Percentiles rank a stretch among this genome's conserved stretches.
These are phyloP conservation scores for Plantago major DNA, from an alignment of 257 asterid genomes.

Conservation along the genomic window DNA sequence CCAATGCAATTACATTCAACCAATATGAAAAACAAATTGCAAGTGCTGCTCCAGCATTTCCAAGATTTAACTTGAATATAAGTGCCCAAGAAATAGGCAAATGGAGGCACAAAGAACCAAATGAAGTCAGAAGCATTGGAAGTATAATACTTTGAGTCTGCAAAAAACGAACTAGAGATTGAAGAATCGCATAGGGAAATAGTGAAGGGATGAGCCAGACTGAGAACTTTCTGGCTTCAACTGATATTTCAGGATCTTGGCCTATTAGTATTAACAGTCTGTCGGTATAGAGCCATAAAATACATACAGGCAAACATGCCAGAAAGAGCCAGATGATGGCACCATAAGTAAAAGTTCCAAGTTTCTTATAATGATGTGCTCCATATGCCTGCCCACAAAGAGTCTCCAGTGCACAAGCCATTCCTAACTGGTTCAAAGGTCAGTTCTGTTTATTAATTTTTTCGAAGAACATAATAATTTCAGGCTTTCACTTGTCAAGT, in stretches of 20 bases:
- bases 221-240: slow-evolving; percentile 43
- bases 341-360: slow-evolving; percentile 39
- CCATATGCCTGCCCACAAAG: slow-evolving; percentile 63
- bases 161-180: slow-evolving; percentile 36
- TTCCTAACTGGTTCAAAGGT: slow-evolving; percentile 36
- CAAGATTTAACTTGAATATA: slow-evolving; percentile 29
- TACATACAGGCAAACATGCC: slow-evolving; percentile 40
- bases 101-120: slow-evolving; percentile 32
- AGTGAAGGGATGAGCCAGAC: slow-evolving; percentile 38
- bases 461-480: neutral
- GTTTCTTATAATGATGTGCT: slow-evolving; percentile 37
- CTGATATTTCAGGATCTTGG: slow-evolving; percentile 49
- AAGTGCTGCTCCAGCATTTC: slow-evolving; percentile 40
- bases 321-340: slow-evolving; percentile 31
- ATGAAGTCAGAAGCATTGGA: slow-evolving; percentile 46
- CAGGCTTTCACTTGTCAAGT: no score
- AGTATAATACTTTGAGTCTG: slow-evolving; percentile 43
- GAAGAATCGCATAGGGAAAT: slow-evolving; percentile 49
- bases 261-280: no score
- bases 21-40: slow-evolving; percentile 40
- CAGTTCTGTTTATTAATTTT: no score
- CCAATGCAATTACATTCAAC: slow-evolving; percentile 36
- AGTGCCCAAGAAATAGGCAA: slow-evolving; percentile 46
- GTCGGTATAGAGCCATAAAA: slow-evolving; percentile 38
- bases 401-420: slow-evolving; percentile 61